Base-by-base conservation (phyloP, 2,329 filamentous ascomycete genomes). In the Monosporascus sp. region DNA sequence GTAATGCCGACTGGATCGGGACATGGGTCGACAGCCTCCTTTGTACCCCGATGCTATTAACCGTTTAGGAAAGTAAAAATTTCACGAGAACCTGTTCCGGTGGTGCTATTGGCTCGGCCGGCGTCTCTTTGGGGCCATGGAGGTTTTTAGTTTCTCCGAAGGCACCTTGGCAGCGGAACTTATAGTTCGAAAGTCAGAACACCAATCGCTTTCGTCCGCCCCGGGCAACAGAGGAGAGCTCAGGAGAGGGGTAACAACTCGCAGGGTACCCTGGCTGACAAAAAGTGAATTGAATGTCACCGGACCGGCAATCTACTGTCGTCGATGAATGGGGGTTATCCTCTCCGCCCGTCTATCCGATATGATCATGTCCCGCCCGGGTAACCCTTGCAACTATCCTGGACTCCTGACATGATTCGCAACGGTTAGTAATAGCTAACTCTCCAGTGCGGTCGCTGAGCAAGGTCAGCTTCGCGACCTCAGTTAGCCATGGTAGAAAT, bases 321-420 rank as follows among this genome's bases (percentile, higher is more conserved):
- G 17, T 20, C 38, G n/a, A 7, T 46, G 20, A 46, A 31, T 31
- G 24, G n/a, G 43, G 43, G n/a, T 46, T 52, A 36, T 52, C 26
- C 50, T 55, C 51, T 50, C 54, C 40, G 54, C 50, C 56, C 48
- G 55, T 44, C 58, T 56, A 59, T 59, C 56, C 56, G 57, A 60
- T 53, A 50, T 50, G 52, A 52, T 24, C 53, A 49, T 45, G 52
- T 52, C 36, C 54, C 56, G 58, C 52, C 24, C 43, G 24, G 14
- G n/a, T 46, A 46, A 19, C 43, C 43, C 43, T 27, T 46, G 43
- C 24, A 24, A 46, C 43, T 46, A 52, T 57, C 52, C 55, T 59
- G 55, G 58, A 51, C 52, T 20, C 22, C 54, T 49, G 37, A 51
- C 38, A 41, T 7, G 43, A 16, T 46, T 16, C 43, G 26, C 43